A percentile compares a stretch with the other conserved stretches of the same genome.
Conservation (phyloP, 2,329 filamentous ascomycete genomes). For the Pseudogymnoascus sp. region DNA sequence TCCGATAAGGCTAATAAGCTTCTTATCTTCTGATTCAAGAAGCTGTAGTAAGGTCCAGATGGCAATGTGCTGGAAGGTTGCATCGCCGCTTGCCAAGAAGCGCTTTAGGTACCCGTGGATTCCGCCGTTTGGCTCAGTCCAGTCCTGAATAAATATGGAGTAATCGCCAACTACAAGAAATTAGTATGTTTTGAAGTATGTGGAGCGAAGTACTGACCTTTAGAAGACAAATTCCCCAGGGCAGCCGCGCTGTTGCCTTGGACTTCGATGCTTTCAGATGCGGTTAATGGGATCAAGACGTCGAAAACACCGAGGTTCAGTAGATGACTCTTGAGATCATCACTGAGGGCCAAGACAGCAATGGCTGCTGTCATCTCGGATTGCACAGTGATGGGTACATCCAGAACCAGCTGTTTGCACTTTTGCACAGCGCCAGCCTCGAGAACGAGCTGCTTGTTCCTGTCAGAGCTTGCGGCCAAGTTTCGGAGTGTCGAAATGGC, state of each 20-base stretch:
- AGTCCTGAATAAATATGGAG: constrained; percentile 89
- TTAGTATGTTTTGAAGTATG: constrained; percentile 18
- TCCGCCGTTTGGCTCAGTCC: constrained; percentile 84
- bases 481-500: constrained; percentile 96
- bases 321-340: constrained; percentile 88
- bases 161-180: constrained; percentile 80
- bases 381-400: constrained; percentile 89
- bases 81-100: constrained; percentile 88
- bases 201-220: constrained; percentile 55
- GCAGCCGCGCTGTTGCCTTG: constrained; percentile 97
- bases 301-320: constrained; percentile 92
- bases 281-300: constrained; percentile 88
- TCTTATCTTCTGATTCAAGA: constrained; percentile 88
- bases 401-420: constrained; percentile 92
- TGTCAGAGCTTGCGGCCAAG: constrained; percentile 89
- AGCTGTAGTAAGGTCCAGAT: constrained; percentile 97
- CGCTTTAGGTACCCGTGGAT: constrained; percentile 92
- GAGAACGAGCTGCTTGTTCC: constrained; percentile 95
- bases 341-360: constrained; percentile 87
- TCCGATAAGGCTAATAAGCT: constrained; percentile 78
- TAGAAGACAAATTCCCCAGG: constrained; percentile 90
- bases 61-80: constrained; percentile 97
- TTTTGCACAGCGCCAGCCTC: constrained; percentile 96
- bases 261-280: constrained; percentile 93
- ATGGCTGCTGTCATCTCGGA: constrained; percentile 99